Conservation (phyloP, 768 basidiomycete species). For the Lactifluus volemus region DNA sequence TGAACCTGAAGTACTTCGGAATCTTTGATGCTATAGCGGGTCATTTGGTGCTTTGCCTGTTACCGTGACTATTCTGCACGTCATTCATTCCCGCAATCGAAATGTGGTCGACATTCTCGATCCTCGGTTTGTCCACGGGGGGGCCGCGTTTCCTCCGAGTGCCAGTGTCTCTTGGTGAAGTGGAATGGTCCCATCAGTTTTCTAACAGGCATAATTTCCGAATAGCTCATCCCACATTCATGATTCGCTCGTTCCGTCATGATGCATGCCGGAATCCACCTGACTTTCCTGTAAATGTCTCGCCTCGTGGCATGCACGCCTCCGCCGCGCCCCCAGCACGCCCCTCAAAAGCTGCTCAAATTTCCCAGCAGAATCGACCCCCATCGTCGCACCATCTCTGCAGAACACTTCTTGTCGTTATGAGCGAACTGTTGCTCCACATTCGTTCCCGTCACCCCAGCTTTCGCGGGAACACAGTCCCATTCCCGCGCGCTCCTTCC, state of each 20-base stretch:
- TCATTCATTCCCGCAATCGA: slow-evolving; percentile 1
- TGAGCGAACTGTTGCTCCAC: slow-evolving; percentile 9
- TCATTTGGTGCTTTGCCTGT: neutral
- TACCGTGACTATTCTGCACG: slow-evolving; percentile 2
- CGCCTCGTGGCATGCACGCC: slow-evolving; percentile 19
- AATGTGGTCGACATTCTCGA: neutral
- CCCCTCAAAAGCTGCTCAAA: slow-evolving; percentile 17
- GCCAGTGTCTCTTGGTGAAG: neutral
- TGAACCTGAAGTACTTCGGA: neutral
- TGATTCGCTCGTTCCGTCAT: neutral
- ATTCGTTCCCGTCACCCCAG: slow-evolving; percentile 2
- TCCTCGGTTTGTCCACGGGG: neutral
- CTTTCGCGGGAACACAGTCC: slow-evolving; percentile 8
- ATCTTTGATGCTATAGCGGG: neutral
- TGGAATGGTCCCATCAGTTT: neutral
- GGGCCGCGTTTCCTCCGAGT: neutral
- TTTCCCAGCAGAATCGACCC: slow-evolving; percentile 4
- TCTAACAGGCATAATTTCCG: slow-evolving; percentile 4
- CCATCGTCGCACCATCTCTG: slow-evolving; percentile 9
- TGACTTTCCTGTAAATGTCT: neutral
- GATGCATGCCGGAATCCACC: slow-evolving; percentile 8
- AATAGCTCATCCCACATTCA: slow-evolving; percentile 1
- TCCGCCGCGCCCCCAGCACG: slow-evolving; percentile 11
- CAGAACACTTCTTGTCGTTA: slow-evolving; percentile 10
- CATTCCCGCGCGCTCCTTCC: slow-evolving; percentile 17